Conservation (phyloP, 805 yeast genomes). For the Ogataea populi-albae region DNA sequence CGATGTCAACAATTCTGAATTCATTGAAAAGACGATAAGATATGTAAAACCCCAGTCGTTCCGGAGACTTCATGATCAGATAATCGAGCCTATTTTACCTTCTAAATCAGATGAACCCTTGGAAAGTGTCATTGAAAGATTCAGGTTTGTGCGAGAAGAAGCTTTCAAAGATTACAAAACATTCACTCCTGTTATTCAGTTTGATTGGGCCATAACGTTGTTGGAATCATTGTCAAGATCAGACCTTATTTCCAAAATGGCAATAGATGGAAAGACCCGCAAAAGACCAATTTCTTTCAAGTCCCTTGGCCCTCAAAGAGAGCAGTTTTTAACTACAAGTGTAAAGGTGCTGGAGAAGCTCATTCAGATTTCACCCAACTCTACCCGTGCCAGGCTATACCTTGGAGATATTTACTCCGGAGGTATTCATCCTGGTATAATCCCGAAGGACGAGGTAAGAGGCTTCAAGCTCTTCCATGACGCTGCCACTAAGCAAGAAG, state of each 20-base stretch:
- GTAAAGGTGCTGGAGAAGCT: slow-evolving; percentile 58
- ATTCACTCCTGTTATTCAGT: slow-evolving; percentile 53
- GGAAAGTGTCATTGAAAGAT: slow-evolving; percentile 26
- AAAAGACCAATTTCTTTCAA: slow-evolving; percentile 38
- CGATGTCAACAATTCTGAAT: slow-evolving; percentile 4
- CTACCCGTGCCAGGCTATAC: slow-evolving; percentile 56
- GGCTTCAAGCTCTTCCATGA: slow-evolving; percentile 60
- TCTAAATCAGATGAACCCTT: slow-evolving; percentile 29
- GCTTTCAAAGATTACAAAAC: slow-evolving; percentile 35
- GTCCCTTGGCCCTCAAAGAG: slow-evolving; percentile 49
- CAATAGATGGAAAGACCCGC: slow-evolving; percentile 45
- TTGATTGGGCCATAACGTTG: slow-evolving; percentile 59
- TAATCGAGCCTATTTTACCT: slow-evolving; percentile 30
- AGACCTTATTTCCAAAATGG: slow-evolving; percentile 41
- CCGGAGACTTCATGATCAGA: slow-evolving; percentile 22
- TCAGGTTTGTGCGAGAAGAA: slow-evolving; percentile 28
- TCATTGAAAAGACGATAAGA: slow-evolving; percentile 3
- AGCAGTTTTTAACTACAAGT: slow-evolving; percentile 54
- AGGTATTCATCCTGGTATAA: slow-evolving; percentile 43
- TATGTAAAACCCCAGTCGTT: slow-evolving; percentile 18
- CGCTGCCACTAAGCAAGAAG: slow-evolving; percentile 53
- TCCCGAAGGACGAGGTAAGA: slow-evolving; percentile 52
- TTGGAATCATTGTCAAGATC: slow-evolving; percentile 45
- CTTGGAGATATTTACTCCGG: slow-evolving; percentile 61
- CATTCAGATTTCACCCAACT: slow-evolving; percentile 41